Evolutionary conservation across 2,329 filamentous ascomycete genomes (phyloP).

Genomic region (Epichloe sylvatica): DNA sequence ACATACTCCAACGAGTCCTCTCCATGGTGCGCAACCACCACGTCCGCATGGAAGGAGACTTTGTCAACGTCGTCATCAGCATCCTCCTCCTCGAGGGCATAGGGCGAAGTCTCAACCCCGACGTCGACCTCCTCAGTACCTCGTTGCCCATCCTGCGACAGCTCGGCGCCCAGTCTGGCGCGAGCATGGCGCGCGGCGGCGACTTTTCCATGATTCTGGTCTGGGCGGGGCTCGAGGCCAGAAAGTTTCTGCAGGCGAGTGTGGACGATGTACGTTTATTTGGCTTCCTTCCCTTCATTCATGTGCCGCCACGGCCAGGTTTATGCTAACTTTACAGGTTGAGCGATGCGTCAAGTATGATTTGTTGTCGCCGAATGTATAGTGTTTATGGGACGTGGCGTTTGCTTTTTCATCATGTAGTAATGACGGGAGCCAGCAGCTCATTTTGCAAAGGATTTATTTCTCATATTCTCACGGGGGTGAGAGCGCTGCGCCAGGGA

Average conservation of each 20-base stretch:
- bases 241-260: slow-evolving; percentile 79
- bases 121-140: slow-evolving; percentile 73
- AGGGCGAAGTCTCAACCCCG: slow-evolving; percentile 70
- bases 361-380: slow-evolving; percentile 76
- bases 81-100: slow-evolving; percentile 91
- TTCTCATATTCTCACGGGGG: too few relatives aligned
- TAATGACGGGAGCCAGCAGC: too few relatives aligned
- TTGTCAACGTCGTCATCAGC: slow-evolving; percentile 94
- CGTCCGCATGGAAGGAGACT: slow-evolving; percentile 89
- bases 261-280: slow-evolving; percentile 55
- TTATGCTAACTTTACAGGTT: slow-evolving; percentile 35
- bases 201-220: slow-evolving; percentile 79
- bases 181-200: slow-evolving; percentile 53
- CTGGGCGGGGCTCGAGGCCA: slow-evolving; percentile 81
- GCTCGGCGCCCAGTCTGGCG: slow-evolving; percentile 64
- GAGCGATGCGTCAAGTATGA: slow-evolving; percentile 88
- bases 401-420: background rate
- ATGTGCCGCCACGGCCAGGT: background rate
- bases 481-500: too few relatives aligned
- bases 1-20: slow-evolving; percentile 81
- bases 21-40: slow-evolving; percentile 86
- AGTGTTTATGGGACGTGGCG: slow-evolving; percentile 6
- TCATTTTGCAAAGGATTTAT: too few relatives aligned
- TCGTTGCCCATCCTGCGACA: slow-evolving; percentile 83
- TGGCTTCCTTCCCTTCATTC: too few relatives aligned